Evolutionary conservation across 2,329 filamentous ascomycete genomes (phyloP).

Genomic region (Immersiporthe knoxdaviesiana): DNA sequence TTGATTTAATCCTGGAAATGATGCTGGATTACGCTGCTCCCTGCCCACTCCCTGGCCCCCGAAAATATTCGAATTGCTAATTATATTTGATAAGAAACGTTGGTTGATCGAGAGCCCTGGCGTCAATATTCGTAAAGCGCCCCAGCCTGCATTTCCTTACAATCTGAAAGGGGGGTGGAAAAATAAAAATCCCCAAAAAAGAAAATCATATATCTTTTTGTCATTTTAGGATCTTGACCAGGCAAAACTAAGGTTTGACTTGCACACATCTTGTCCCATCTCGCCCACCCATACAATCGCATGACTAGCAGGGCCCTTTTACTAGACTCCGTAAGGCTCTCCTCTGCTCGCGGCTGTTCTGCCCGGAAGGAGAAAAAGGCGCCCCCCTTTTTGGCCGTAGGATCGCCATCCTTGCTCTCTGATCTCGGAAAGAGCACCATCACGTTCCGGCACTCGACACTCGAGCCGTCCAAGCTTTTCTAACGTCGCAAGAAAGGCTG

Average conservation of each 20-base stretch:
- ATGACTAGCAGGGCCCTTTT: background rate
- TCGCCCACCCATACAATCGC: background rate
- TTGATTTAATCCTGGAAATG: background rate
- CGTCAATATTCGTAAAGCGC: background rate
- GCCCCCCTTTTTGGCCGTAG: background rate
- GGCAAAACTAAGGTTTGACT: background rate
- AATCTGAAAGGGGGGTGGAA: background rate
- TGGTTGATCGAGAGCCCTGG: background rate
- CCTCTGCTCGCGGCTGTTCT: background rate
- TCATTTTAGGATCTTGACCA: background rate
- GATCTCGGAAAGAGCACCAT: slow-evolving; percentile 2
- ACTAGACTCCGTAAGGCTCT: background rate
- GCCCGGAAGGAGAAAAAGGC: background rate
- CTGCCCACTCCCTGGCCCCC: too few relatives aligned
- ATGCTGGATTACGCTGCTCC: background rate
- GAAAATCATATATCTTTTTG: background rate
- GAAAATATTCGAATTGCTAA: background rate
- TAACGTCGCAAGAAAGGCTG: slow-evolving; percentile 9
- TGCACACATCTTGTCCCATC: background rate
- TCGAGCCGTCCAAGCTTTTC: background rate
- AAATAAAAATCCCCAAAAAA: background rate
- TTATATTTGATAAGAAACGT: background rate
- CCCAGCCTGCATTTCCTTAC: background rate
- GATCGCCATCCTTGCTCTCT: background rate
- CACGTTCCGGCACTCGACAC: background rate